Base-by-base conservation (phyloP, 2,329 filamentous ascomycete species). In the Trichoderma pleuroti region DNA sequence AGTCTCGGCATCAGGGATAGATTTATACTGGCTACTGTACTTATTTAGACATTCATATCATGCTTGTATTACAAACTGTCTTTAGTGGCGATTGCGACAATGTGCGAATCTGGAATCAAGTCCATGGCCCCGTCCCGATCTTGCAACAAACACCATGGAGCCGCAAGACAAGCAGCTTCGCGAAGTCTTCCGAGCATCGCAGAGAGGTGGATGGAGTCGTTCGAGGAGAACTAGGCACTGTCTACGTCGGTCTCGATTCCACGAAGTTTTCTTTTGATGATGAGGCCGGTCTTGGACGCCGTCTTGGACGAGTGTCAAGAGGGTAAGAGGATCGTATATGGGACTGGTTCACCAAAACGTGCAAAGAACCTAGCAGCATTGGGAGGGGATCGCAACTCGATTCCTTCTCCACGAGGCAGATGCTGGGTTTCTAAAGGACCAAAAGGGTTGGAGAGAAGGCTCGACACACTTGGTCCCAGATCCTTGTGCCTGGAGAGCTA, bases 281-380 rank as follows among this genome's bases (percentile, higher is more conserved):
- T 18, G 73, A 83, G 16, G 67, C 72, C 66, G 73, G 72, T 28
- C 78, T 83, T 79, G 42, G 72, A 79, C 71, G 73, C 74, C 7
- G 72, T 82, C 73, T 83, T 83, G 68, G 62, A 79, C 46, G 75
- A 79, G 65, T 83, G 77, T 68, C 63, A 54, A 2, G 70, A 80
- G 73, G 78, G 79, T 39, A 71, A 57, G 42, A 69, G 76, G 73
- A 78, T 12, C 73, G 76, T 67, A 78, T 82, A 21, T 71, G 82
- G 54, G 72, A 65, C 68, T 83, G 76, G 79, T 77, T 83, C 76
- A 68, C 71, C 8, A 67, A 74, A 24, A 63, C 81, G 4, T 74
- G 57, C 69, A 65, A 77, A 11, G 76, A 76, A 71, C 73, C 81
- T n/a, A n/a, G 73, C 72, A 28, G 56, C 70, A 60, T 77, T 80